Evolutionary conservation across 176 grass and related monocot genomes (phyloP), one percentile per base, ranked within the genome.

Genomic region (Avena atlantica): DNA sequence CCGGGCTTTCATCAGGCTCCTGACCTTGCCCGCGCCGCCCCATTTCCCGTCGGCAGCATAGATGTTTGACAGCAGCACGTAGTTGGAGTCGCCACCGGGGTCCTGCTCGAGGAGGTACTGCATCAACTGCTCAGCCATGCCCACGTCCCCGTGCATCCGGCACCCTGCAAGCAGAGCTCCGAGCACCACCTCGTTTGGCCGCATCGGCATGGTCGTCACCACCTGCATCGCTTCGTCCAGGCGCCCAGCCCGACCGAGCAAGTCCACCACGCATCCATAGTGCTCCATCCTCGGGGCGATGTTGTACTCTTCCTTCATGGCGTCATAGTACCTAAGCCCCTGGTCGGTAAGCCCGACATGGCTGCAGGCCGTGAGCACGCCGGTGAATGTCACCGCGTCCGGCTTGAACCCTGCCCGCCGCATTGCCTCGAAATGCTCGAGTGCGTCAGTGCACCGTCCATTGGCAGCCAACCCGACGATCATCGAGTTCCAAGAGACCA

Each of bases 61-160:
- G 48, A 91, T 89, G 83, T 95, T 97, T 9, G 95, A 97, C 62
- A 97, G 56, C 71, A 97, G 83, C 76, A 92, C 85, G 16, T 97
- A 93, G 70, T 93, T 90, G 3, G 93, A 85, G 19, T 89, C 90
- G 7, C 90, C 84, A 31, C 78, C 79, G 9, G 91, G 87, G n/a
- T 98, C 89, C 58, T 93, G 89, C 82, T 93, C 74, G 5, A 89
- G 79, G 20, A 98, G 87, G 53, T 85, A n/a, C 37, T 82, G 78
- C 91, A 93, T 90, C 45, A 93, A 78, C 79, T 84, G 89, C 84
- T 95, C 91, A 2, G 84, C 92, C 86, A 90, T 85, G 44, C 59
- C 77, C 19, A 93, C 21, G 36, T 92, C 69, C 1, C 91, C 70
- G 20, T 95, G 79, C 80, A 87, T 85, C 80, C 85, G 89, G 82